Evolutionary conservation across 176 grass and related monocot genomes (phyloP), one percentile per base, ranked within the genome.

Genomic region (Luzula sylvatica): DNA sequence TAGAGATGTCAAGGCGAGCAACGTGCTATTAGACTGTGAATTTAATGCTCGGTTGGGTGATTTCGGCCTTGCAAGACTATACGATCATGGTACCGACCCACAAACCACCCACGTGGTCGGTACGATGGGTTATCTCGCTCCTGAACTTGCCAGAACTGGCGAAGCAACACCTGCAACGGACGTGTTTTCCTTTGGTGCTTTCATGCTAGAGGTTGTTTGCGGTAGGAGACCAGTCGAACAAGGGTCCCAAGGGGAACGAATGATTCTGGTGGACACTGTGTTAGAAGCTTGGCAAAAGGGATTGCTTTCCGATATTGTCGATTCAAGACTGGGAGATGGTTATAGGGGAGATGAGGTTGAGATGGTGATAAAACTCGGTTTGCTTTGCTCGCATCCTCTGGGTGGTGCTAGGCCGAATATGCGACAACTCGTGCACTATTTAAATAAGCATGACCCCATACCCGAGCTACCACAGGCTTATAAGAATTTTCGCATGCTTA

Each of bases 1-100:
- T 13, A 46, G 83, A 49, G 83, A 88, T 29, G 53, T 88, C 42
- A 88, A 88, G 11, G 57, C 78, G 1, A 88, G 78, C 29, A 88
- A 88, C 15, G 78, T 82, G 12, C 54, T 88, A 40, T 50, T 88
- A 4, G 83, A 88, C 5, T 1, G 2, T 42, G 61, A 88, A 11
- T 47, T 75, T 30, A 88, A 82, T 11, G 83, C 50, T 5, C 52
- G 38, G 5, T 17, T 82, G 6, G 61, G 78, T 6, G 78, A 88
- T 17, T 88, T 88, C 3, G 83, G 83, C 1, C 74, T 88, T 5
- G 83, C 83, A 8, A 82, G 74, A 20, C 4, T 88, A 1, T 82
- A 78, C 0, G 83, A 82, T 14, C 74, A 87, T 48, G 83, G 70
- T 2, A 15, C 15, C 0, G 54, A 78, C 43, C 78, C 70, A 14